These are phyloP conservation scores for Coffea canephora DNA, from an alignment of 257 asterid species.

Conservation along the genomic window DNA sequence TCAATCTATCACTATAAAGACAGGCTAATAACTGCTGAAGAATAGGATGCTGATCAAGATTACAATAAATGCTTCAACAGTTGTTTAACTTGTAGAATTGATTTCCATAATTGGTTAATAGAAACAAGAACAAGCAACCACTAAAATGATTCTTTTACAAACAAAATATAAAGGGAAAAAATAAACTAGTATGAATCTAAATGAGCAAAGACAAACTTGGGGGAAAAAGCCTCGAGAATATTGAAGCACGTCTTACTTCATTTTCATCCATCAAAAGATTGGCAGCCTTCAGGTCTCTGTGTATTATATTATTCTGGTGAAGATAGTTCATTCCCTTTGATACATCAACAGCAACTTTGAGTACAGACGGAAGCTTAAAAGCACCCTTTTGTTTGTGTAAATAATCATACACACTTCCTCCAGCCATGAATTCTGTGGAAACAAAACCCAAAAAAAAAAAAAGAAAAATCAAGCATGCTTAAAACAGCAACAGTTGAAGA, in stretches of 20 bases:
- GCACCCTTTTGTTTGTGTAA: constrained; percentile 93
- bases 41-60: not conserved
- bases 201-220: too few relatives aligned
- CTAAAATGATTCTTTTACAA: not conserved
- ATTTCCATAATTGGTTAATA: not conserved
- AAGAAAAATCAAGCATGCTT: constrained; percentile 14
- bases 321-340: constrained; percentile 96
- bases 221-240: not conserved
- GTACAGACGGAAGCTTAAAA: constrained; percentile 78
- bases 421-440: constrained; percentile 80
- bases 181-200: not conserved
- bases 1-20: not conserved
- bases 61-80: not conserved
- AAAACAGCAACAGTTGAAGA: constrained; percentile 3
- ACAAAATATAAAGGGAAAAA: not conserved
- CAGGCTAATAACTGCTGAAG: not conserved
- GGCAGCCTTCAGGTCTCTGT: constrained; percentile 97
- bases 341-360: constrained; percentile 91
- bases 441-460: constrained; percentile 19
- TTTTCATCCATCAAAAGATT: constrained; percentile 96
- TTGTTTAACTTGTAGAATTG: not conserved
- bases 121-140: not conserved
- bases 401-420: constrained; percentile 95
- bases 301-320: constrained; percentile 96
- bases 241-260: constrained; percentile 51